Evolutionary conservation across 129 eudicot genomes (phyloP), one percentile per base, ranked within the genome.

Genomic region (Flaveria linearis): DNA sequence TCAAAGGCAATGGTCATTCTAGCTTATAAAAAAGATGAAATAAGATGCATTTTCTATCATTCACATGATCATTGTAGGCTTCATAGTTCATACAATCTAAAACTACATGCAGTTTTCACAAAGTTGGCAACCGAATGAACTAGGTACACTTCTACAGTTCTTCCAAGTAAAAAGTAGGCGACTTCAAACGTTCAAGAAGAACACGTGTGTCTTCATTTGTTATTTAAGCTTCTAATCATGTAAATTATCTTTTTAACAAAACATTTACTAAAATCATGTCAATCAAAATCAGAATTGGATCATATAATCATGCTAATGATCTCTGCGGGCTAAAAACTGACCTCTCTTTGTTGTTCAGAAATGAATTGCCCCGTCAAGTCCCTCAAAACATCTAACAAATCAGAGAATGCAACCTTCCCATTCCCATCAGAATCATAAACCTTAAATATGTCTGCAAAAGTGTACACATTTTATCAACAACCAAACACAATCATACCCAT

Each of bases 371-470:
- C 97, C 1, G 97, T 87, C 87, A 93, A 81, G 76, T 93, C 98
- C 57, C 92, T 82, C 75, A 93, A 81, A 18, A 91, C 90, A 30
- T 91, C 97, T 74, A 90, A 79, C 88, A 93, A 82, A 77, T 93
- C 93, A 50, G 89, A 80, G 75, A 90, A 90, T 18, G 87, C 82
- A 78, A 93, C 93, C 83, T 90, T 91, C 68, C 97, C 97, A 73
- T 88, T 87, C 73, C 96, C 96, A 79, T 92, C 94, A 17, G 90
- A 84, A 86, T 92, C 98, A 80, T 92, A 92, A 80, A 92, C 94
- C 82, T 85, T 92, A 70, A 90, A 92, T 68, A 92, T 92, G 43
- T 90, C 96, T 92, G 77, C 63, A 82, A 33, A 60, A 52, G 36
- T 20, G 60, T 18, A 18, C 45, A 71, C 47, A 43, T 41, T 12